Base-by-base conservation (phyloP, 371 early-diverging fungal species). In the Mortierella sp. region DNA sequence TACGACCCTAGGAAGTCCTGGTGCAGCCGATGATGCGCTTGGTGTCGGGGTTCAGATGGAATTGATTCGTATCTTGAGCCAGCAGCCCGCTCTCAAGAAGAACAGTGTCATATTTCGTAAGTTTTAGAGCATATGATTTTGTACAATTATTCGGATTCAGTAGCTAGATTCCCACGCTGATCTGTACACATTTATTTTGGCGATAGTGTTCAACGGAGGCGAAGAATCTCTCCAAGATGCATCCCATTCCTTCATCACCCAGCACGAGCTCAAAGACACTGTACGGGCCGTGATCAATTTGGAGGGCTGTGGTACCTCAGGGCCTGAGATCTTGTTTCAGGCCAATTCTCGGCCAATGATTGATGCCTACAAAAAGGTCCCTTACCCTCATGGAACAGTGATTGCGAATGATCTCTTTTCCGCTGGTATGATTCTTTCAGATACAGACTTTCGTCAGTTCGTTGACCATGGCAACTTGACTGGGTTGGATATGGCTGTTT, bases 191-290 rank as follows among this genome's bases (percentile, higher is more conserved):
- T 43, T 62, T 62, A 37, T 22, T 39, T 62, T 39, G 40, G 37
- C 4, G 20, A 66, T 40, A 86, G 87, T 94, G 66, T 94, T 92
- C 79, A 94, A 94, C 73, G 94, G 94, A 37, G 94, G 93, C 5
- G 94, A 94, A 65, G 93, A 93, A 74, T 87, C 91, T 0, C 73
- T 93, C 14, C 93, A 93, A 67, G 94, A 94, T 84, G 94, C 91
- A 4, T 90, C 92, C 18, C 92, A 93, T 67, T 92, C 90, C 5
- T 94, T 93, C 73, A 89, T 93, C 69, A 91, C 90, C 14, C 88
- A 86, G 73, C 91, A 91, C 60, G 84, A 86, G 30, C 77, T 88
- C 35, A 88, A 85, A 67, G 86, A 88, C 63, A 83, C 78, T 4
- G 88, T 93, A 62, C 86, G 89, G 6, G 87, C 91, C 0, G 90